Conservation (phyloP, 2,329 filamentous ascomycete species). For the Pyricularia pennisetigena region DNA sequence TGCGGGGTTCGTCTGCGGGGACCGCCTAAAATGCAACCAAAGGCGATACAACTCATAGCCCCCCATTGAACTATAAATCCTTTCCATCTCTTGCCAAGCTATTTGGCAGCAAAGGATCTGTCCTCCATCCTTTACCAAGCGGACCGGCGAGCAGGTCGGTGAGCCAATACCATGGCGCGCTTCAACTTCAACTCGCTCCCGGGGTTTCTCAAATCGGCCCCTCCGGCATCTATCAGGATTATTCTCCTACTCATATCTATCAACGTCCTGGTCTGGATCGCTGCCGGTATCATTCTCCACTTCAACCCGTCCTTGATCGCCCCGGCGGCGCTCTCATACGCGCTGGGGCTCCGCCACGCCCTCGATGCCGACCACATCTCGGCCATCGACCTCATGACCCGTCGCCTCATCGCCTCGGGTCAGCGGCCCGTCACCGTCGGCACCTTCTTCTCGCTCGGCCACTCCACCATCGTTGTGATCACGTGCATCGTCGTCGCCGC, state of each 20-base stretch:
- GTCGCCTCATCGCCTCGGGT: slow-evolving; percentile 75
- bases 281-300: slow-evolving; percentile 40
- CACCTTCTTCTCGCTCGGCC: slow-evolving; percentile 87
- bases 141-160: neutral
- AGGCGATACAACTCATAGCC: no score
- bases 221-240: slow-evolving; percentile 17
- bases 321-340: slow-evolving; percentile 77
- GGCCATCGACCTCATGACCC: slow-evolving; percentile 92
- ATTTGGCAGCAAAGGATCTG: no score
- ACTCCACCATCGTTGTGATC: slow-evolving; percentile 85
- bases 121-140: neutral
- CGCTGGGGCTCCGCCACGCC: slow-evolving; percentile 81
- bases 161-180: neutral
- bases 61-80: no score
- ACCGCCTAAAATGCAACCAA: no score
- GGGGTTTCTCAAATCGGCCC: neutral
- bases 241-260: slow-evolving; percentile 38
- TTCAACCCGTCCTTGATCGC: slow-evolving; percentile 56
- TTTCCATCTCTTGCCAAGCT: no score
- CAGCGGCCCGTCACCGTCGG: slow-evolving; percentile 85
- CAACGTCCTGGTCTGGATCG: slow-evolving; percentile 47
- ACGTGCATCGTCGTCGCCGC: slow-evolving; percentile 90
- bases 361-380: slow-evolving; percentile 82
- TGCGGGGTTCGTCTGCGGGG: no score
- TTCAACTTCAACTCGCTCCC: neutral